Evolutionary conservation across 176 grass and related monocot genomes (phyloP), one percentile per base, ranked within the genome.

Genomic region (Alloteropsis semialata): DNA sequence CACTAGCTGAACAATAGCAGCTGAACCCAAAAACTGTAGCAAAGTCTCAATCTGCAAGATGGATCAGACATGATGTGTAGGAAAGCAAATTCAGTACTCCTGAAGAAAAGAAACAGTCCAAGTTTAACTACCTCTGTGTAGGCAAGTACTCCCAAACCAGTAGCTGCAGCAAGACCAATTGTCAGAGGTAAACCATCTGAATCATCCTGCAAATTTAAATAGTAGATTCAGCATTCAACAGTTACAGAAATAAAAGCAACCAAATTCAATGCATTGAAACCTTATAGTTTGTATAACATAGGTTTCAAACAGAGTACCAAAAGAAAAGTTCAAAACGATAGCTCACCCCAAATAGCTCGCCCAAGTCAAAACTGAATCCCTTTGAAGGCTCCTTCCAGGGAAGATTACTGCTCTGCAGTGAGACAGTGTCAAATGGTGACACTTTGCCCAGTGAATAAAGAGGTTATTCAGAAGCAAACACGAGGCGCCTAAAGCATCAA

Each of bases 1-100:
- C 21, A 90, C 69, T 54, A 96, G 76, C 74, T 99, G 97, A 51
- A 99, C 68, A 84, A 99, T 54, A 65, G 91, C 97, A 85, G 93
- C 91, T 72, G 97, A 99, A 6, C 97, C 97, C 63, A 99, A 78
- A 81, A 99, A 83, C 70, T 99, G 91, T n/a, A 99, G 91, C 57
- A 99, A 67, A 27, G 91, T 96, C 79, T 99, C 97, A 90, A 99
- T 78, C 97, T 99, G 89, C 76, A 90, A 36, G 10, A 77, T 32
- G 57, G 27, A 79, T 75, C 18, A 27, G 49, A 78, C 66, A 74
- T 51, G 13, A 73, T 82, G 9, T 58, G 10, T 78, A 83, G 18
- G 49, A 81, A 72, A 61, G 81, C 2, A 18, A 34, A 84, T n/a
- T n/a, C n/a, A 44, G 18, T 78, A 75, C 12, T 50, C 41, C 10